Evolutionary conservation across 2,329 filamentous ascomycete genomes (phyloP).

Genomic region (Xylariaceae sp.): DNA sequence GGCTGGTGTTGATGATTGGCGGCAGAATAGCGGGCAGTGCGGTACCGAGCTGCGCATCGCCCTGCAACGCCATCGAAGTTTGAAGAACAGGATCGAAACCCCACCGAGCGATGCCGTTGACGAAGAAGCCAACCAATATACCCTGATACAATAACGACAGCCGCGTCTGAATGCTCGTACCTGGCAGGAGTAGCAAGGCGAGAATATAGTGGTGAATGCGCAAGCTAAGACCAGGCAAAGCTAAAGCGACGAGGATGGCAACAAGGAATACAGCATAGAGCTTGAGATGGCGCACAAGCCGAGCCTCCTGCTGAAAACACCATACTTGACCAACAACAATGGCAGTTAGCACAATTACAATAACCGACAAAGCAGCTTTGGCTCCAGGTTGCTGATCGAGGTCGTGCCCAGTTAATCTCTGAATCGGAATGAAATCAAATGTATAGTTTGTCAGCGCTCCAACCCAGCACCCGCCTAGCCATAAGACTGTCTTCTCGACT

Average conservation of each 20-base stretch:
- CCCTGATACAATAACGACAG: conserved; percentile 88
- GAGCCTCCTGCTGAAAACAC: conserved; percentile 84
- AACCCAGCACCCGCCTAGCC: conserved; percentile 89
- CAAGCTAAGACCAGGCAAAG: conserved; percentile 78
- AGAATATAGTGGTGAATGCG: conserved; percentile 94
- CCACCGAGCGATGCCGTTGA: conserved; percentile 94
- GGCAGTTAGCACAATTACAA: conserved; percentile 72
- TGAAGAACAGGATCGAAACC: conserved; percentile 90
- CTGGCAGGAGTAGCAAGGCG: conserved; percentile 83
- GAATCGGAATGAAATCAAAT: conserved; percentile 90
- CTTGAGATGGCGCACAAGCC: conserved; percentile 77
- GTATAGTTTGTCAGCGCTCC: conserved; percentile 95
- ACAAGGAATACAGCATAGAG: conserved; percentile 75
- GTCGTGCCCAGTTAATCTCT: conserved; percentile 89
- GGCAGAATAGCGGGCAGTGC: conserved; percentile 61
- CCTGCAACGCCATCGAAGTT: conserved; percentile 75
- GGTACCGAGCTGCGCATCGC: conserved; percentile 69
- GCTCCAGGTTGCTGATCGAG: conserved; percentile 89
- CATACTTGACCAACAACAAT: conserved; percentile 81
- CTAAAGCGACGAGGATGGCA: conserved; percentile 72
- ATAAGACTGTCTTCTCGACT: conserved; percentile 87
- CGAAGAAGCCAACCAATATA: conserved; percentile 85
- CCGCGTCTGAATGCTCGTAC: conserved; percentile 87
- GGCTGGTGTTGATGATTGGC: conserved; percentile 55
- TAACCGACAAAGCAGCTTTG: conserved; percentile 78